These are phyloP conservation scores for Kandelia obovata DNA, from an alignment of 345 rosid genomes.

Conservation along the genomic window DNA sequence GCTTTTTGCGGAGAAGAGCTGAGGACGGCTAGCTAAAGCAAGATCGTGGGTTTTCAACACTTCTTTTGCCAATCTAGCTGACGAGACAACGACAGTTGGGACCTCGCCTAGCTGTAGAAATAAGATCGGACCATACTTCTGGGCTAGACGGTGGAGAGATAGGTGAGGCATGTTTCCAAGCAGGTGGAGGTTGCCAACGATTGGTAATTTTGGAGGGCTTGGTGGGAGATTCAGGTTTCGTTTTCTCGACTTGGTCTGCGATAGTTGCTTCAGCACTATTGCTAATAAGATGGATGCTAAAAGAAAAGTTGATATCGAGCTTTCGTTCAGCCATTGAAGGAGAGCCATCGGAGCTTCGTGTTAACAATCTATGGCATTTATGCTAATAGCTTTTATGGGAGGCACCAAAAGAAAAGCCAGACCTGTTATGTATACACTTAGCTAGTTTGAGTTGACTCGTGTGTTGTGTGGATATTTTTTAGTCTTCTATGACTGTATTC, in stretches of 20 bases:
- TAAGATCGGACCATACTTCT: constrained; percentile 24
- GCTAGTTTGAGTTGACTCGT: too few relatives aligned
- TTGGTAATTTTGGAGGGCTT: constrained; percentile 21
- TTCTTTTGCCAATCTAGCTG: constrained; percentile 16
- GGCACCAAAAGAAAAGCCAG: too few relatives aligned
- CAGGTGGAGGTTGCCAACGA: constrained; percentile 29
- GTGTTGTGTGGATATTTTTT: too few relatives aligned
- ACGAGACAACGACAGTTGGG: constrained; percentile 25
- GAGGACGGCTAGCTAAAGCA: constrained; percentile 20
- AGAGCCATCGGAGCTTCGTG: constrained; percentile 23
- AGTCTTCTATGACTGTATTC: too few relatives aligned
- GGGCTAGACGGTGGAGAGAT: constrained; percentile 12
- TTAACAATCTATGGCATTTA: too few relatives aligned
- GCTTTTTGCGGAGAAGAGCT: constrained; percentile 20
- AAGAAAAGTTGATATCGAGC: constrained; percentile 9
- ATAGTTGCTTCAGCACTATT: constrained; percentile 17
- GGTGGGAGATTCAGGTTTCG: constrained; percentile 30
- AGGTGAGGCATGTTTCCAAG: constrained; percentile 21
- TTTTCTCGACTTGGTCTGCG: constrained; percentile 13
- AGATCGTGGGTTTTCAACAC: constrained; percentile 27
- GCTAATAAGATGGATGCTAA: constrained; percentile 22
- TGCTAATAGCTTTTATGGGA: too few relatives aligned
- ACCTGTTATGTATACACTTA: too few relatives aligned
- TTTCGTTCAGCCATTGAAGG: constrained; percentile 27
- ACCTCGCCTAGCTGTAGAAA: constrained; percentile 22